Base-by-base conservation (phyloP, 768 basidiomycete genomes). In the Panellus pusillus region DNA sequence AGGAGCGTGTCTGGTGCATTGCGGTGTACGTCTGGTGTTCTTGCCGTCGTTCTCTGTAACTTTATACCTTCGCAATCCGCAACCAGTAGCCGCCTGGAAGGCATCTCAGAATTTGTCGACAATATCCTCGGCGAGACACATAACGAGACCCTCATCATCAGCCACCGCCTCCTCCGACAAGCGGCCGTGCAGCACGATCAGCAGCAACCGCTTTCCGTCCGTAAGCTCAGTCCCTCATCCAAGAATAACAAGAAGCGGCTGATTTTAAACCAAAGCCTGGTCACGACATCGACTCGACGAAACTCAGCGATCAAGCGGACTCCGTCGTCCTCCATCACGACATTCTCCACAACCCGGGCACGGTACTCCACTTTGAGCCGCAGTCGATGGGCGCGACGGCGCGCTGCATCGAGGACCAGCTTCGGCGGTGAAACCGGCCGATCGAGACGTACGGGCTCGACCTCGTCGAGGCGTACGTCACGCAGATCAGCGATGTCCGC, bases 311-410 rank as follows among this genome's bases (percentile, higher is more conserved):
- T 67, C 87, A 92, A 62, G 90, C 93, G 1, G 94, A 97, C 69
- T 81, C 86, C 3, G 89, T 91, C 15, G 79, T 95, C 28, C 76
- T 98, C 20, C 95, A 98, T 66, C 86, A 95, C 68, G 97, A 98
- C 70, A 83, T 97, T 51, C 89, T 96, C 47, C 96, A 98, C 68
- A 98, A 98, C 64, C 90, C 93, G 0, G 82, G 78, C n/a, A 96
- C 89, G 27, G 91, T 90, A 54, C 96, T 97, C 72, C 96, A 98
- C 69, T 94, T 98, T 63, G 95, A 99, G 69, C 77, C 98, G 27
- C 91, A 96, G 57, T 99, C 97, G 96, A 87, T 98, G 36, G 94
- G 93, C 2, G 89, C 94, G 2, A 94, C 93, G 1, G 93, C 94
- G 19, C 83, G 91, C 18, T 87, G 86, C 58, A 89, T 98, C 47